These are phyloP conservation scores for Stereum hirsutum DNA, from an alignment of 1,284 basidiomycete species.

Conservation along the genomic window DNA sequence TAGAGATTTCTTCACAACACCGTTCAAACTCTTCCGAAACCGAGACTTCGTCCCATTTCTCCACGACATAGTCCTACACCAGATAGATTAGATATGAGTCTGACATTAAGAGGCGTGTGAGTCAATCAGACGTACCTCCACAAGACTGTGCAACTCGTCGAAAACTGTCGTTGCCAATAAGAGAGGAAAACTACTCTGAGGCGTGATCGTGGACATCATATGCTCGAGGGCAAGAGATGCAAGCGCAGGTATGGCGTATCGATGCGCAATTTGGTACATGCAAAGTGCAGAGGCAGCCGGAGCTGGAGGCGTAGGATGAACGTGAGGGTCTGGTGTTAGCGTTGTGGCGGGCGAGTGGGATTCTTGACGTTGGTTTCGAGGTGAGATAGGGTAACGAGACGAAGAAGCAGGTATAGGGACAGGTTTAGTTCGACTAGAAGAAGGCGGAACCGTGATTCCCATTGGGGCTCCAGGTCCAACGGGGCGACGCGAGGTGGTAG, in stretches of 20 bases:
- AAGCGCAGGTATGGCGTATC: slow-evolving; percentile 64
- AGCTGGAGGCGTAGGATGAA: slow-evolving; percentile 59
- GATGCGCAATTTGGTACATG: slow-evolving; percentile 75
- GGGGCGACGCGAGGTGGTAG: slow-evolving; percentile 12
- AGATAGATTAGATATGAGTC: no score
- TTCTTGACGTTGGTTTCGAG: slow-evolving; percentile 30
- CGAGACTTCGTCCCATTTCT: slow-evolving; percentile 63
- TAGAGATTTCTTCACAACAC: slow-evolving; percentile 60
- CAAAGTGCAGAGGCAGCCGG: slow-evolving; percentile 65
- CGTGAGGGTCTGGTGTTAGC: slow-evolving; percentile 54
- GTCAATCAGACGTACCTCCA: slow-evolving; percentile 36
- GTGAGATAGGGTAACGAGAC: slow-evolving; percentile 36
- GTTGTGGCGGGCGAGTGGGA: slow-evolving; percentile 19
- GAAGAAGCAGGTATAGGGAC: slow-evolving; percentile 27
- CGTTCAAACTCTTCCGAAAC: slow-evolving; percentile 53
- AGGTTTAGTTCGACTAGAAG: slow-evolving; percentile 27
- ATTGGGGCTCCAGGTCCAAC: slow-evolving; percentile 11
- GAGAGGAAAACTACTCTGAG: slow-evolving; percentile 61
- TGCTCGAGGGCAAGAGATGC: slow-evolving; percentile 64
- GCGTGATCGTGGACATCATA: slow-evolving; percentile 67
- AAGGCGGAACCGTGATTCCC: slow-evolving; percentile 13
- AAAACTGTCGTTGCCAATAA: slow-evolving; percentile 59
- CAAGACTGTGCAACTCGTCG: slow-evolving; percentile 53
- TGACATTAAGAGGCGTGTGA: slow-evolving; percentile 1
- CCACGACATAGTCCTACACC: slow-evolving; percentile 56